Conservation (phyloP, 1,284 basidiomycete species). For the Dichomitus squalens region DNA sequence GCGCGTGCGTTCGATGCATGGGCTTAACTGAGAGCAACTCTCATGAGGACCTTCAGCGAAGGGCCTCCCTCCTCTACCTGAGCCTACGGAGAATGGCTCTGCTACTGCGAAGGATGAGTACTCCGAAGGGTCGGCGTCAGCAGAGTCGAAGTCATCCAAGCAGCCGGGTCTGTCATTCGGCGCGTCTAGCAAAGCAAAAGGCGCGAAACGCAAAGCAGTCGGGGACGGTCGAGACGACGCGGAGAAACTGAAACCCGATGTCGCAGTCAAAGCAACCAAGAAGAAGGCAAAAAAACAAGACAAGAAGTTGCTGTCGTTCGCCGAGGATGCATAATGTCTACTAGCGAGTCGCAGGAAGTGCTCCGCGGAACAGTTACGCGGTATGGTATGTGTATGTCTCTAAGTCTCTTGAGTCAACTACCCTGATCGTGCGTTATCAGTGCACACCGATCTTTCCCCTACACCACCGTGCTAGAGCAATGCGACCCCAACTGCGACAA, state of each 20-base stretch:
- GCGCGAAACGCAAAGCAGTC: conserved; percentile 45
- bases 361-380: neutral
- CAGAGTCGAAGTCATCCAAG: conserved; percentile 8
- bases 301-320: conserved; percentile 62
- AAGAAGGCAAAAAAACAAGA: conserved; percentile 52
- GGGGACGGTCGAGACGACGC: conserved; percentile 36
- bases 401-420: neutral
- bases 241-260: conserved; percentile 21
- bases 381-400: neutral
- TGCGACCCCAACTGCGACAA: neutral
- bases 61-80: conserved; percentile 50
- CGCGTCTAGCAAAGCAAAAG: conserved; percentile 29
- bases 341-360: neutral
- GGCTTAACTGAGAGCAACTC: neutral
- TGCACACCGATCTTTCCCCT: neutral
- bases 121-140: conserved; percentile 14
- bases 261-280: conserved; percentile 36
- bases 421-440: neutral
- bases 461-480: neutral
- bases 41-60: conserved; percentile 41
- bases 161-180: conserved; percentile 41
- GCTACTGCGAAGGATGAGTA: conserved; percentile 1
- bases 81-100: conserved; percentile 26
- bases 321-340: conserved; percentile 39
- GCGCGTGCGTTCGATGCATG: conserved; percentile 44